A percentile compares a stretch with the other conserved stretches of the same genome.
Conservation (phyloP, 345 rosid genomes). For the Camelina hispida region DNA sequence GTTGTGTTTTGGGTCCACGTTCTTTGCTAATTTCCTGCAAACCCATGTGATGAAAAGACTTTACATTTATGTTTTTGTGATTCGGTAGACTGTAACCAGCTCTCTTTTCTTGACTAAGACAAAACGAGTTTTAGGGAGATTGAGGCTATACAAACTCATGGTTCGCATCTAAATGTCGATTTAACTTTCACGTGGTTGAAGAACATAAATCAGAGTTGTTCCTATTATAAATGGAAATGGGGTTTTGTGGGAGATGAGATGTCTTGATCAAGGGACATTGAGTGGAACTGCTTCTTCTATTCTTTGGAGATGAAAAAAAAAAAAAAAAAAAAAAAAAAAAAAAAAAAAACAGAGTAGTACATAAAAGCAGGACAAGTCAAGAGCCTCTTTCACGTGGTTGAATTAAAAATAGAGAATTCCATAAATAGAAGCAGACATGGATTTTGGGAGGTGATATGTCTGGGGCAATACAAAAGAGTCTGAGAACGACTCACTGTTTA, state of each 20-base stretch:
- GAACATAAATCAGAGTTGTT: conserved; percentile 11
- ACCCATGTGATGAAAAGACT: conserved; percentile 42
- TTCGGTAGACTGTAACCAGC: conserved; percentile 16
- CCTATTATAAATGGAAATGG: conserved; percentile 13
- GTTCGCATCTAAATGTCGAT: too few species aligned
- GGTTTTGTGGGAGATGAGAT: not conserved
- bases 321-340: too few species aligned
- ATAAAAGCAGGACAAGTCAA: conserved; percentile 21
- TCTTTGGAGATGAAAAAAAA: too few species aligned
- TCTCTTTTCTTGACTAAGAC: not conserved
- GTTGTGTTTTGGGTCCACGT: conserved; percentile 35
- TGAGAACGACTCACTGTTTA: conserved; percentile 32
- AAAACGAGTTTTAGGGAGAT: not conserved
- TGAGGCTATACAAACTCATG: too few species aligned
- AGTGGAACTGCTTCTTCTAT: conserved; percentile 12
- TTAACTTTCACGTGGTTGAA: conserved; percentile 20
- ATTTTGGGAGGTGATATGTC: conserved; percentile 32
- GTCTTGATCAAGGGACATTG: conserved; percentile 32
- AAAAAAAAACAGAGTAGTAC: conserved; percentile 22
- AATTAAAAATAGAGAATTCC: conserved; percentile 1
- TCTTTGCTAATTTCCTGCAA: conserved; percentile 15
- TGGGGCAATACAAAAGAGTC: conserved; percentile 22
- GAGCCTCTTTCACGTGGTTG: conserved; percentile 25
- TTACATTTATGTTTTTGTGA: conserved; percentile 6
- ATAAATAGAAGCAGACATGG: conserved; percentile 36